Conservation (phyloP, 495 filamentous ascomycete species). For the Penicillium atrosanguineum region DNA sequence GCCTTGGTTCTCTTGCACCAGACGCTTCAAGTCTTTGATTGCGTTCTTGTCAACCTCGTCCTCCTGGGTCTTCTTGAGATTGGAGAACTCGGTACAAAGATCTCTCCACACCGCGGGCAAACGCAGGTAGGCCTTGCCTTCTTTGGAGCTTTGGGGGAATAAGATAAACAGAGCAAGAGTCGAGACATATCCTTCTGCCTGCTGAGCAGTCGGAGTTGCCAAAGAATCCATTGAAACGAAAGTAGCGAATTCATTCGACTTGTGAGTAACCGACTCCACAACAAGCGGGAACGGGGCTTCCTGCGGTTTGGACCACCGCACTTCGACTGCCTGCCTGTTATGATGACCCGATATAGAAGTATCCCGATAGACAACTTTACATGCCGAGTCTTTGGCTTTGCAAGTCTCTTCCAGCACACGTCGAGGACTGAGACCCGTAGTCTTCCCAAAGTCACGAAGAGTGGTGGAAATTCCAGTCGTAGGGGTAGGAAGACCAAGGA, state of each 20-base stretch:
- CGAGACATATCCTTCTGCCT: conserved; percentile 84
- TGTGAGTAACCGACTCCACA: conserved; percentile 39
- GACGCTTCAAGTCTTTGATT: conserved; percentile 50
- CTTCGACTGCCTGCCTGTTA: conserved; percentile 66
- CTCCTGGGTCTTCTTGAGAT: conserved; percentile 61
- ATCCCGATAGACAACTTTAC: conserved; percentile 61
- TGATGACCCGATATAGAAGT: conserved; percentile 70
- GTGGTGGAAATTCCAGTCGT: conserved; percentile 33
- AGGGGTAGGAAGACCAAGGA: conserved; percentile 22
- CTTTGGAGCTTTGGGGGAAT: conserved; percentile 71
- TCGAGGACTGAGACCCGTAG: conserved; percentile 65
- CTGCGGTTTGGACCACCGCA: conserved; percentile 79
- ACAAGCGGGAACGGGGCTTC: conserved; percentile 47
- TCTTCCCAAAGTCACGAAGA: conserved; percentile 82
- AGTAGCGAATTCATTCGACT: conserved; percentile 42
- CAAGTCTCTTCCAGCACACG: conserved; percentile 83
- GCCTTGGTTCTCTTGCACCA: conserved; percentile 43
- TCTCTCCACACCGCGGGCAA: conserved; percentile 80
- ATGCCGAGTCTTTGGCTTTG: conserved; percentile 71
- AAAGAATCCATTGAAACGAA: conserved; percentile 70
- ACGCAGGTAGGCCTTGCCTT: conserved; percentile 79
- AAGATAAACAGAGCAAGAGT: conserved; percentile 79
- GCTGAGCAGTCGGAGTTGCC: conserved; percentile 70
- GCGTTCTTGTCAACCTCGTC: conserved; percentile 65
- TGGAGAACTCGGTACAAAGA: conserved; percentile 76